phyloP scores from a whole-genome alignment of 345 rosid species.

The Isatis tinctoria region DNA sequence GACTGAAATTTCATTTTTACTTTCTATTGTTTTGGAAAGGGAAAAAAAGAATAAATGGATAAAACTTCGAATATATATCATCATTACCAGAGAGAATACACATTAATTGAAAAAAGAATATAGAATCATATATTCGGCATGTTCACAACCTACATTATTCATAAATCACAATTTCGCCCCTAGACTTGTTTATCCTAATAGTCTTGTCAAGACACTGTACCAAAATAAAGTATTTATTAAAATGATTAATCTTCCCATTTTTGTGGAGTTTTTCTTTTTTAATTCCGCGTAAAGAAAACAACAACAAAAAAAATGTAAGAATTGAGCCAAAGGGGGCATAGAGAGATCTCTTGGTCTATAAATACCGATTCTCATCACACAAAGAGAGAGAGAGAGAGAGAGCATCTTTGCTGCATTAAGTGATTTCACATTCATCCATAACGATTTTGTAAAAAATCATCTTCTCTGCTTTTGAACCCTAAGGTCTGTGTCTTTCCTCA shows the following conservation, averaged over 20 bases:
- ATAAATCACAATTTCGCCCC: neutral
- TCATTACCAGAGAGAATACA: neutral
- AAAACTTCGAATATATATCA: neutral
- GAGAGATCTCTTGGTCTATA: neutral
- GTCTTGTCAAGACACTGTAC: neutral
- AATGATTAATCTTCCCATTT: conserved; percentile 17
- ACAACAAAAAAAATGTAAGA: neutral
- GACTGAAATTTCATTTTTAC: neutral
- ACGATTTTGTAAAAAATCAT: neutral
- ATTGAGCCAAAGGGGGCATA: neutral
- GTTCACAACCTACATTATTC: neutral
- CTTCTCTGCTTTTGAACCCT: conserved; percentile 17
- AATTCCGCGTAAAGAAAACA: neutral
- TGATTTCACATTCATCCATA: conserved; percentile 20
- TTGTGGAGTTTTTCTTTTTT: conserved; percentile 16
- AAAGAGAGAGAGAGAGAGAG: neutral
- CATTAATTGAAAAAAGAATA: neutral
- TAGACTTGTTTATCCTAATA: neutral
- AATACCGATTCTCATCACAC: conserved; percentile 6
- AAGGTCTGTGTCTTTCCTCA: neutral
- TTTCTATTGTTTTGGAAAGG: neutral
- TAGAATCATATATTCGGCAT: neutral
- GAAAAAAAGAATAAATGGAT: neutral
- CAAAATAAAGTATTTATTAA: neutral
- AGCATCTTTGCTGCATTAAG: neutral